These are phyloP conservation scores for Tricladium varicosporioides DNA, from an alignment of 2,329 filamentous ascomycete genomes.

Conservation along the genomic window DNA sequence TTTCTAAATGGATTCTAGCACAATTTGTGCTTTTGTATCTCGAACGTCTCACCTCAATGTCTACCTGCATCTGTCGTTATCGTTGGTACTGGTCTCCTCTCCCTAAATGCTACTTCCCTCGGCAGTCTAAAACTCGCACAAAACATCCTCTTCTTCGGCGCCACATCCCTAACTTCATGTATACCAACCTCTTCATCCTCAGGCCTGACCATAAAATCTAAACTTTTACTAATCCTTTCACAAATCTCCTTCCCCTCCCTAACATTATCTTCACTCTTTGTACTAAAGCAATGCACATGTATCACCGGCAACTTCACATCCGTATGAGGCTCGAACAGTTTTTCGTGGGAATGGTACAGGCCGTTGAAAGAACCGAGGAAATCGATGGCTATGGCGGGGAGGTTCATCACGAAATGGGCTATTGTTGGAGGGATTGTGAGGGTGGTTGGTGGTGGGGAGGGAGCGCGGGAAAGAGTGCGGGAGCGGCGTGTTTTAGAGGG, in stretches of 20 bases:
- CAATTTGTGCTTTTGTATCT: neutral
- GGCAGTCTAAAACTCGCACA: slow-evolving; percentile 91
- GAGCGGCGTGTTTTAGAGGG: slow-evolving; percentile 39
- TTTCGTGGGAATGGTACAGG: slow-evolving; percentile 70
- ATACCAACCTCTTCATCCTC: slow-evolving; percentile 53
- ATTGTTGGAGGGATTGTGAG: slow-evolving; percentile 69
- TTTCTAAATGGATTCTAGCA: neutral
- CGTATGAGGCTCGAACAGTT: slow-evolving; percentile 61
- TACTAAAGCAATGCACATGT: slow-evolving; percentile 93
- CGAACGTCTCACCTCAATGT: too few species aligned
- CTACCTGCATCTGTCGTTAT: neutral
- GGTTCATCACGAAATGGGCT: slow-evolving; percentile 97
- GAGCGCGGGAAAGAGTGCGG: slow-evolving; percentile 27
- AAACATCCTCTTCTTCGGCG: slow-evolving; percentile 94
- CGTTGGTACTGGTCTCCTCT: slow-evolving; percentile 9
- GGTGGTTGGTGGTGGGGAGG: slow-evolving; percentile 38
- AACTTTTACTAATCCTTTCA: slow-evolving; percentile 55
- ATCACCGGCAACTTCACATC: slow-evolving; percentile 69
- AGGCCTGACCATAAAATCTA: slow-evolving; percentile 41
- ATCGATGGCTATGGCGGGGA: slow-evolving; percentile 83
- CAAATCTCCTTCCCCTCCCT: slow-evolving; percentile 62
- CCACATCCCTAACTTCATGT: slow-evolving; percentile 78
- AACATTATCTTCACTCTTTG: slow-evolving; percentile 73
- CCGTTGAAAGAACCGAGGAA: slow-evolving; percentile 78
- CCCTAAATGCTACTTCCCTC: slow-evolving; percentile 71